phyloP scores from a whole-genome alignment of 805 yeast genomes.

The Saccharomycopsis javanensis region DNA sequence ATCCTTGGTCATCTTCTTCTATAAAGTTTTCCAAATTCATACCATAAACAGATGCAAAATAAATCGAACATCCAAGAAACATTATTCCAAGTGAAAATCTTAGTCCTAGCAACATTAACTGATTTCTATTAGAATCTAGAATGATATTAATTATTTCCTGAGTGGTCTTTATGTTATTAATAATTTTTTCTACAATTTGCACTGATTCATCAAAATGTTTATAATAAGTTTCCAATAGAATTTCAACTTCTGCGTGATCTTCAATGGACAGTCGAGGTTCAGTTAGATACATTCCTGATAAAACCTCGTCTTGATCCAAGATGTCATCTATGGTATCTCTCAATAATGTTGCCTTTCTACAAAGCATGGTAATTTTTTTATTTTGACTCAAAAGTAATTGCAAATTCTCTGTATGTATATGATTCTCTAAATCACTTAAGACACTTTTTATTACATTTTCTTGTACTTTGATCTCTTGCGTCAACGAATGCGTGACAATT shows the following conservation, averaged over 20 bases:
- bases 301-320: constrained; percentile 77
- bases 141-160: constrained; percentile 91
- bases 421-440: constrained; percentile 62
- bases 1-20: constrained; percentile 59
- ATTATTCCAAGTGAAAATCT: constrained; percentile 76
- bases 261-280: constrained; percentile 19
- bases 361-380: constrained; percentile 59
- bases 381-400: constrained; percentile 66
- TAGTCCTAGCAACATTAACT: constrained; percentile 78
- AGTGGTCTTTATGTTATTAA: constrained; percentile 78
- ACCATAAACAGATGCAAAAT: constrained; percentile 82
- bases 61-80: constrained; percentile 77
- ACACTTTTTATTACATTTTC: constrained; percentile 50
- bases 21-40: constrained; percentile 75
- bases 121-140: constrained; percentile 82
- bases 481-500: constrained; percentile 70
- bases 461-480: constrained; percentile 60
- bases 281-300: constrained; percentile 64
- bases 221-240: constrained; percentile 80
- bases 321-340: constrained; percentile 76
- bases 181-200: constrained; percentile 76
- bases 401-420: constrained; percentile 66
- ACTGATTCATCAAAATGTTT: constrained; percentile 90
- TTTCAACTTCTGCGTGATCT: constrained; percentile 68
- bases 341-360: constrained; percentile 66